Evolutionary conservation across 306 rosid species (phyloP).

Genomic region (Arachis hypogaea): DNA sequence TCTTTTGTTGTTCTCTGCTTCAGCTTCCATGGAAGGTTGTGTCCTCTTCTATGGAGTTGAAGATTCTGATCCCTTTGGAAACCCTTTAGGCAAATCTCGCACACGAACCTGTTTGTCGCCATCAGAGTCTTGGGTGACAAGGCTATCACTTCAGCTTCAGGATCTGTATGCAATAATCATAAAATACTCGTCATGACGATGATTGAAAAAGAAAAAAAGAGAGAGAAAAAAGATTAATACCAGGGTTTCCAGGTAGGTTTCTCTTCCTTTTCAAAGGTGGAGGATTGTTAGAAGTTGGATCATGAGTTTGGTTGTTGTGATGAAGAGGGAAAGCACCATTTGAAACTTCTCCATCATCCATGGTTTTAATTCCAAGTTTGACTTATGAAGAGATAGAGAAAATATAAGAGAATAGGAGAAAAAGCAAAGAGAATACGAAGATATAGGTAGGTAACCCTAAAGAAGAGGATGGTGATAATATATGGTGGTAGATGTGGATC

Average conservation of each 20-base stretch:
- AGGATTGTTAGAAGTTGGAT: slow-evolving; percentile 39
- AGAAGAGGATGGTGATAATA: slow-evolving; percentile 29
- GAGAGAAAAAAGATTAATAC: slow-evolving; percentile 40
- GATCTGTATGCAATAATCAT: slow-evolving; percentile 47
- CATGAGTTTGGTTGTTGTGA: slow-evolving; percentile 46
- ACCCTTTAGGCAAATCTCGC: slow-evolving; percentile 72
- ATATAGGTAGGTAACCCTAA: slow-evolving; percentile 36
- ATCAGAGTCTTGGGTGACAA: slow-evolving; percentile 69
- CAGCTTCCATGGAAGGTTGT: slow-evolving; percentile 79
- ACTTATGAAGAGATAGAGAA: background rate
- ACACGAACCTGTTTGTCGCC: slow-evolving; percentile 73
- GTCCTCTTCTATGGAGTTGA: slow-evolving; percentile 71
- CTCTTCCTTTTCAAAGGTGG: slow-evolving; percentile 65
- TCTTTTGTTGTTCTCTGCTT: slow-evolving; percentile 73
- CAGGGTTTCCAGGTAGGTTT: slow-evolving; percentile 76
- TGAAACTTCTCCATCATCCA: slow-evolving; percentile 52
- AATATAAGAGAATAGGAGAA: slow-evolving; percentile 30
- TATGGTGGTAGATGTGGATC: slow-evolving; percentile 42
- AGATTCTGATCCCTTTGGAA: slow-evolving; percentile 79
- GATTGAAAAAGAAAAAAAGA: background rate
- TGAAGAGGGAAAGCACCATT: slow-evolving; percentile 46
- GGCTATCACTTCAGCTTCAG: slow-evolving; percentile 77
- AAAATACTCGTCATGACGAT: too few species aligned
- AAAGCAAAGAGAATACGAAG: slow-evolving; percentile 29
- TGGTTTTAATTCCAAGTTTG: slow-evolving; percentile 32